phyloP scores from a whole-genome alignment of 2,329 filamentous ascomycete genomes.

The Thielaviopsis ethacetica region DNA sequence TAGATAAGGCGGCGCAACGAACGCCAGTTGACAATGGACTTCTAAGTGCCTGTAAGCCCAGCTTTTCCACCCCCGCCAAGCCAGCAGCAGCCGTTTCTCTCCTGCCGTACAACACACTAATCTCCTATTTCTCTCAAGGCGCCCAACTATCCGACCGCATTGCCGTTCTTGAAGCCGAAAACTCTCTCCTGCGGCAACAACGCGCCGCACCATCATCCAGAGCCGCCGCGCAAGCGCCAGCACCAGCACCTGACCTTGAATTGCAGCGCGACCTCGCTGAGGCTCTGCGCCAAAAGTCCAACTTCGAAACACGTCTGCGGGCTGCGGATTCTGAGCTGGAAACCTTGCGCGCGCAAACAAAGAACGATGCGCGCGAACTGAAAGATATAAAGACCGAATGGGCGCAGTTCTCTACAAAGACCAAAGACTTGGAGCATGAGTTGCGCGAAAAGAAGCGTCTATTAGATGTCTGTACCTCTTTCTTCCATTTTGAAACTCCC shows the following conservation, averaged over 20 bases:
- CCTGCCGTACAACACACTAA: neutral
- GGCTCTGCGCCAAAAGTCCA: constrained; percentile 56
- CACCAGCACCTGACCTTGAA: constrained; percentile 22
- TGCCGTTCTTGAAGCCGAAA: constrained; percentile 43
- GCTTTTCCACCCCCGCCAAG: neutral
- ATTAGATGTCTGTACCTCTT: constrained; percentile 39
- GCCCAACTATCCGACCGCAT: constrained; percentile 52
- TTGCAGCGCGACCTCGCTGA: constrained; percentile 56
- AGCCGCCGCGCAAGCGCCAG: constrained; percentile 5
- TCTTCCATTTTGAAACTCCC: neutral
- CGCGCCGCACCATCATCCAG: constrained; percentile 13
- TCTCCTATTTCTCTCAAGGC: constrained; percentile 25
- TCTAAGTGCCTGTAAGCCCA: constrained; percentile 57
- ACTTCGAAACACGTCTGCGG: constrained; percentile 48
- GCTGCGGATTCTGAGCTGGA: constrained; percentile 46
- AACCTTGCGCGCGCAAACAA: constrained; percentile 41
- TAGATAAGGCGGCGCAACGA: constrained; percentile 57
- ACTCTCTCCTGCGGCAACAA: constrained; percentile 22
- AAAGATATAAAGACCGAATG: constrained; percentile 46
- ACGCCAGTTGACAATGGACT: constrained; percentile 44
- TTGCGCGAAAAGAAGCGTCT: constrained; percentile 68
- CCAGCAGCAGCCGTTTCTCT: neutral
- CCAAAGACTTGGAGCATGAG: constrained; percentile 76
- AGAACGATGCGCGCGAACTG: constrained; percentile 45
- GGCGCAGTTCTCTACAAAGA: constrained; percentile 42